A percentile compares a stretch with the other conserved stretches of the same genome.
These are phyloP conservation scores for Alternaria longipes DNA, from an alignment of 2,329 filamentous ascomycete species.

Conservation along the genomic window DNA sequence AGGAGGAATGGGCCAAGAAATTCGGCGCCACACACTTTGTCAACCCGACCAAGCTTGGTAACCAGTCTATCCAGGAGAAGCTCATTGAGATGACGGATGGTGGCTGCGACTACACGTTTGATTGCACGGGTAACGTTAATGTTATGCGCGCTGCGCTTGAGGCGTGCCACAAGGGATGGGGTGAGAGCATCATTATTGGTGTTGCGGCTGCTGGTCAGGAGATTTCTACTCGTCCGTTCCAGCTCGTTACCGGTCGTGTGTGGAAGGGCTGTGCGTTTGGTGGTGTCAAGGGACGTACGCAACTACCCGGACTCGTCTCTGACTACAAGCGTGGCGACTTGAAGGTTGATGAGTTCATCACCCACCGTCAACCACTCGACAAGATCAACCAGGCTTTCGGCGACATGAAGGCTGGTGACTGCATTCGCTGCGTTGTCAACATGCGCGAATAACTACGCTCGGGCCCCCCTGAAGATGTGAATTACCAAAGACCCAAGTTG, in stretches of 20 bases:
- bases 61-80: conserved; percentile 86
- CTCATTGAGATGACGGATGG: conserved; percentile 98
- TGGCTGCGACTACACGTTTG: conserved; percentile 98
- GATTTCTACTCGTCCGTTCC: conserved; percentile 94
- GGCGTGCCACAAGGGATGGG: conserved; percentile 99
- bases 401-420: conserved; percentile 95
- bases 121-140: conserved; percentile 96
- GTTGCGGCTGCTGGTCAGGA: conserved; percentile 96
- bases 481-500: conserved; percentile 2
- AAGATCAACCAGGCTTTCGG: conserved; percentile 92
- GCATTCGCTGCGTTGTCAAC: conserved; percentile 91
- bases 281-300: conserved; percentile 95
- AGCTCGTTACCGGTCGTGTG: conserved; percentile 95
- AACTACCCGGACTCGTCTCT: conserved; percentile 84
- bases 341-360: conserved; percentile 99
- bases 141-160: conserved; percentile 97
- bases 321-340: conserved; percentile 91
- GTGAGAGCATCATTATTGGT: conserved; percentile 96
- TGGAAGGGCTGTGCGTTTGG: conserved; percentile 99
- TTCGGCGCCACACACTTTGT: conserved; percentile 98
- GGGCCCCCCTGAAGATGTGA: conserved; percentile 1
- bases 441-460: conserved; percentile 55
- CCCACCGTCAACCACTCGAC: conserved; percentile 82
- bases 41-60: conserved; percentile 75
- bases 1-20: conserved; percentile 91